phyloP scores from a whole-genome alignment of 2,329 filamentous ascomycete genomes.

The Penicillium oxalicum region DNA sequence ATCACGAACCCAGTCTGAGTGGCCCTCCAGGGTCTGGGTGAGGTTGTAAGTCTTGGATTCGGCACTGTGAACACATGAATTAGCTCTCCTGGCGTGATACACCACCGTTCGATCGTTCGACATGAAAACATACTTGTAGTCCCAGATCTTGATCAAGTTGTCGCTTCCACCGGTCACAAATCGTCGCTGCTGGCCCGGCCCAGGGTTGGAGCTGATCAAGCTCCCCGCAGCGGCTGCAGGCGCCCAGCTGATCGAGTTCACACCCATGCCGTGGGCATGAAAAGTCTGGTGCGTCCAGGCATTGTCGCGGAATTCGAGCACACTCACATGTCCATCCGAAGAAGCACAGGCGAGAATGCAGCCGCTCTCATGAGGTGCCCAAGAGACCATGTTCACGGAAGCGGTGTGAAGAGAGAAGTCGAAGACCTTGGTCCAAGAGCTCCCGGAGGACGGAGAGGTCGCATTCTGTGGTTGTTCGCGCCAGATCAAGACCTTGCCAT shows the following conservation, averaged over 20 bases:
- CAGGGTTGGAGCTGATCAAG: constrained; percentile 66
- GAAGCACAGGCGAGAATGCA: constrained; percentile 92
- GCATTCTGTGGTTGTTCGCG: constrained; percentile 62
- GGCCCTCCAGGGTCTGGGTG: constrained; percentile 61
- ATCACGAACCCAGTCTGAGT: constrained; percentile 95
- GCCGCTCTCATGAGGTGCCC: constrained; percentile 94
- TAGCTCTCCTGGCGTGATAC: not conserved
- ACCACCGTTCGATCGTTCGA: not conserved
- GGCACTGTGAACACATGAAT: constrained; percentile 29
- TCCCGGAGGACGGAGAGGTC: constrained; percentile 39
- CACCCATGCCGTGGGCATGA: constrained; percentile 84
- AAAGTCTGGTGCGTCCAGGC: constrained; percentile 86
- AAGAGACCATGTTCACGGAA: constrained; percentile 91
- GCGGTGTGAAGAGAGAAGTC: constrained; percentile 92
- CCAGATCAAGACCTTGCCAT: constrained; percentile 98
- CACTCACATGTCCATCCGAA: constrained; percentile 85
- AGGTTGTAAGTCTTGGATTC: constrained; percentile 50
- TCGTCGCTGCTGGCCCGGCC: constrained; percentile 61
- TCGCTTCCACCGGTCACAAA: constrained; percentile 96
- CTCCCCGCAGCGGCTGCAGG: constrained; percentile 78
- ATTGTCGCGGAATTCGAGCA: constrained; percentile 96
- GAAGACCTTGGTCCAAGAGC: constrained; percentile 78
- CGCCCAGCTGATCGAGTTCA: constrained; percentile 94
- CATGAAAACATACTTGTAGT: constrained; percentile 54
- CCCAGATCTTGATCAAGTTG: constrained; percentile 90